Conservation (phyloP, 148 eudicot species). For the Vaccinium corymbosum region DNA sequence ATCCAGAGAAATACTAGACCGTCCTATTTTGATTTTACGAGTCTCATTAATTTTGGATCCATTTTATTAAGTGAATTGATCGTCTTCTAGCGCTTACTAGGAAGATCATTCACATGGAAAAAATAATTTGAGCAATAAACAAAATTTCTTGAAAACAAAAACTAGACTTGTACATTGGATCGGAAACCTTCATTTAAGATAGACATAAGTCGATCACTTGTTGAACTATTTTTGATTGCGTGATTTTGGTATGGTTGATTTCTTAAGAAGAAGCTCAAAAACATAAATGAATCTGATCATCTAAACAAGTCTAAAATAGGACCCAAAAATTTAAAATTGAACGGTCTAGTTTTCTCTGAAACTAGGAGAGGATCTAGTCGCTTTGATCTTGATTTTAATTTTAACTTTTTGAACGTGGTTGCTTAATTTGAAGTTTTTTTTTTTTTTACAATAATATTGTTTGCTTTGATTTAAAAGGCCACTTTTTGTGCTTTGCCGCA, state of each 20-base stretch:
- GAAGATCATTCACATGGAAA: background rate
- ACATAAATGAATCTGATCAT: no score
- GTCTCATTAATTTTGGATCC: background rate
- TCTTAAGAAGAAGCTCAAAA: background rate
- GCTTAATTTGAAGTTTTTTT: background rate
- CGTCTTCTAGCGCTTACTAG: background rate
- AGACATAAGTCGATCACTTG: background rate
- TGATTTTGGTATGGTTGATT: no score
- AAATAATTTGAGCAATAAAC: background rate
- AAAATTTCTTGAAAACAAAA: background rate
- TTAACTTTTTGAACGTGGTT: background rate
- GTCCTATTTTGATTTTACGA: background rate
- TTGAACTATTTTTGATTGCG: background rate
- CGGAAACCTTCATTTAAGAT: background rate
- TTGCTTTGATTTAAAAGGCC: background rate
- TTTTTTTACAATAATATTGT: background rate
- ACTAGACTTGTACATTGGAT: background rate
- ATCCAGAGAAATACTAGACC: background rate
- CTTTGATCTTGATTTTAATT: no score
- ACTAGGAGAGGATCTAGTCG: no score
- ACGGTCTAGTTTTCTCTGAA: no score
- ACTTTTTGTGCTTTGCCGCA: background rate
- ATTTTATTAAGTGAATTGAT: background rate
- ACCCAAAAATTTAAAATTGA: no score
- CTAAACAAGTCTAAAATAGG: no score